phyloP scores from a whole-genome alignment of 2,329 filamentous ascomycete species.

The Hirsutella rhossiliensis region DNA sequence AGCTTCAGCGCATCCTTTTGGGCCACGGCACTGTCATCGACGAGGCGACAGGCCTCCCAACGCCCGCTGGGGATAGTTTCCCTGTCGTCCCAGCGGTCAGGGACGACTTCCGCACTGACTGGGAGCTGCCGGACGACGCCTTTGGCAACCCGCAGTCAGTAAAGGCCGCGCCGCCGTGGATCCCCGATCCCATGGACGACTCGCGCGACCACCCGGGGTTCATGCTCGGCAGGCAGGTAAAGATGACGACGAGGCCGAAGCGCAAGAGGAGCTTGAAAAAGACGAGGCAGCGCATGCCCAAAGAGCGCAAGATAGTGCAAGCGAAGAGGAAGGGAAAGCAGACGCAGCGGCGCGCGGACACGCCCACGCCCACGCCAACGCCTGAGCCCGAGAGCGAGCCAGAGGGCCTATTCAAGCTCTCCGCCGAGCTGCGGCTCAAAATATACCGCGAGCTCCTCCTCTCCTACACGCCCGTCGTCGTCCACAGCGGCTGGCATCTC shows the following conservation, averaged over 20 bases:
- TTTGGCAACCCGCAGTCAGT: neutral
- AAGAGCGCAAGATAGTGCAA: neutral
- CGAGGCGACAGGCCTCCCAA: too few species aligned
- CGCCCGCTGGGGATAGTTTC: too few species aligned
- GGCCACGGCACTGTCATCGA: too few species aligned
- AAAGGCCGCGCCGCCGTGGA: neutral
- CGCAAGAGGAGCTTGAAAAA: neutral
- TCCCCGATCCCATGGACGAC: slow-evolving; percentile 1
- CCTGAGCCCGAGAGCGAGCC: too few species aligned
- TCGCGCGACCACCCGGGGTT: neutral
- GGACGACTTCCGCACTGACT: neutral
- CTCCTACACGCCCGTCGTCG: slow-evolving; percentile 16
- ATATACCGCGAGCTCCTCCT: slow-evolving; percentile 21
- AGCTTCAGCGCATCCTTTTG: too few species aligned
- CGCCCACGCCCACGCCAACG: neutral
- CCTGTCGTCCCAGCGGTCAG: too few species aligned
- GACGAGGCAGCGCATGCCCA: too few species aligned
- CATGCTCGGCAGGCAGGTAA: neutral
- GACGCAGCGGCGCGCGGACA: neutral
- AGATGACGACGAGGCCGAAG: neutral
- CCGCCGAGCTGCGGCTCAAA: slow-evolving; percentile 16
- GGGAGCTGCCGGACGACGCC: neutral
- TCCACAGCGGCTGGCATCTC: slow-evolving; percentile 20
- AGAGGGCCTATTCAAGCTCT: slow-evolving; percentile 9
- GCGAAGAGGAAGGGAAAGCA: neutral